Conservation (phyloP, 805 yeast species). For the Metschnikowia reukaufii region DNA sequence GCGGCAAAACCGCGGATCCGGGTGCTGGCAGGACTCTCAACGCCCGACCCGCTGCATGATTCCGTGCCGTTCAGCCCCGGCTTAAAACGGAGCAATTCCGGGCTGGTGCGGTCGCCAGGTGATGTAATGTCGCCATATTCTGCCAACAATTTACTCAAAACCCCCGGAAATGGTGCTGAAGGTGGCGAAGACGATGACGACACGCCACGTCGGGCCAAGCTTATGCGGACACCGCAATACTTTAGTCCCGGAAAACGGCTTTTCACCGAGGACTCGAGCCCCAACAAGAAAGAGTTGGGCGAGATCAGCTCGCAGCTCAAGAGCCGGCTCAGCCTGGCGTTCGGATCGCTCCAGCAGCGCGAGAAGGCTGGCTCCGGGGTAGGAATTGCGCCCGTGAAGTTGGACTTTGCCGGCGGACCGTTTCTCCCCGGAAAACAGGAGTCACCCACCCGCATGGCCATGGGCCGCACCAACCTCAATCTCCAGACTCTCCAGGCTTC, state of each 20-base stretch:
- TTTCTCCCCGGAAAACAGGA: conserved; percentile 15
- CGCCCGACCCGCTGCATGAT: conserved; percentile 37
- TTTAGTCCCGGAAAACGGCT: conserved; percentile 41
- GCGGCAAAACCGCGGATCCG: conserved; percentile 22
- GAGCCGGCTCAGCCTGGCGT: conserved; percentile 38
- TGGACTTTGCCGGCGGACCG: conserved; percentile 33
- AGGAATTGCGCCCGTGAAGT: conserved; percentile 18
- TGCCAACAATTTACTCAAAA: conserved; percentile 27
- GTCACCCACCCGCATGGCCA: conserved; percentile 25
- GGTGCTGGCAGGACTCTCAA: conserved; percentile 32
- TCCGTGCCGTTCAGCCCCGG: conserved; percentile 40
- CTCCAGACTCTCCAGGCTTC: conserved; percentile 39
- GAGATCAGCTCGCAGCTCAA: conserved; percentile 42
- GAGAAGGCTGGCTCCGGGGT: conserved; percentile 9
- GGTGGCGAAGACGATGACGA: conserved; percentile 32
- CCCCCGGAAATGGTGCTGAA: conserved; percentile 33
- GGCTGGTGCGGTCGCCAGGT: conserved; percentile 36
- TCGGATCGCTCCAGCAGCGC: conserved; percentile 38
- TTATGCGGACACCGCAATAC: conserved; percentile 41
- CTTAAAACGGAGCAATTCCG: conserved; percentile 35
- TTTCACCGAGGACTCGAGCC: conserved; percentile 30
- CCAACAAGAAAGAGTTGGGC: conserved; percentile 33
- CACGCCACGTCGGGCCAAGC: conserved; percentile 24
- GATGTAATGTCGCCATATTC: conserved; percentile 32
- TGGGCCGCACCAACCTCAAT: conserved; percentile 34